Conservation (phyloP, 441 rosid genomes). For the Croton setiger region DNA sequence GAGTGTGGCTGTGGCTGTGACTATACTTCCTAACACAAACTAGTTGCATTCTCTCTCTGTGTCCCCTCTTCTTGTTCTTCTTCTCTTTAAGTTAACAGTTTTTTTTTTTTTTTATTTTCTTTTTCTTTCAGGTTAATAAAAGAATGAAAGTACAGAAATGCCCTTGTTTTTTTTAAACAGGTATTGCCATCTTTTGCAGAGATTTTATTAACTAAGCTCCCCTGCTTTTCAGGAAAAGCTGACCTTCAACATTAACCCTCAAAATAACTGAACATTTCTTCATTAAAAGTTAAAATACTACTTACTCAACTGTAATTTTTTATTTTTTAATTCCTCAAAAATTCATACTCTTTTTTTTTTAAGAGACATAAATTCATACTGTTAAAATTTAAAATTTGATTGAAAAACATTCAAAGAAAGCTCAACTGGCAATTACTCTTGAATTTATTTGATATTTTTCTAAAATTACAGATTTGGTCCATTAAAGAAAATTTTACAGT, state of each 20-base stretch:
- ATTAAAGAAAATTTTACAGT: too few relatives aligned
- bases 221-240: slow-evolving; percentile 16
- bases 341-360: too few relatives aligned
- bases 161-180: slow-evolving; percentile 5
- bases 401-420: too few relatives aligned
- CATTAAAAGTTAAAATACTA: too few relatives aligned
- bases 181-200: slow-evolving; percentile 12
- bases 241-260: background rate
- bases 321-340: too few relatives aligned
- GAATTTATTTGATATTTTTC: too few relatives aligned
- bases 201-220: background rate
- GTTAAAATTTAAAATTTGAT: too few relatives aligned
- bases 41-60: slow-evolving; percentile 13
- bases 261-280: too few relatives aligned
- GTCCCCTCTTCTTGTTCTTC: slow-evolving; percentile 7
- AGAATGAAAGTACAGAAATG: slow-evolving; percentile 19
- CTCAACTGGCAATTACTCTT: too few relatives aligned
- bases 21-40: slow-evolving; percentile 26
- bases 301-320: too few relatives aligned
- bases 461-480: too few relatives aligned
- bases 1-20: slow-evolving; percentile 33
- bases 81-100: background rate
- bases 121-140: background rate
- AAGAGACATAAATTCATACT: too few relatives aligned
- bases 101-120: background rate